Evolutionary conservation across 176 grass and related monocot species (phyloP), one percentile per base, ranked within the genome.

Genomic region (Zea mays): DNA sequence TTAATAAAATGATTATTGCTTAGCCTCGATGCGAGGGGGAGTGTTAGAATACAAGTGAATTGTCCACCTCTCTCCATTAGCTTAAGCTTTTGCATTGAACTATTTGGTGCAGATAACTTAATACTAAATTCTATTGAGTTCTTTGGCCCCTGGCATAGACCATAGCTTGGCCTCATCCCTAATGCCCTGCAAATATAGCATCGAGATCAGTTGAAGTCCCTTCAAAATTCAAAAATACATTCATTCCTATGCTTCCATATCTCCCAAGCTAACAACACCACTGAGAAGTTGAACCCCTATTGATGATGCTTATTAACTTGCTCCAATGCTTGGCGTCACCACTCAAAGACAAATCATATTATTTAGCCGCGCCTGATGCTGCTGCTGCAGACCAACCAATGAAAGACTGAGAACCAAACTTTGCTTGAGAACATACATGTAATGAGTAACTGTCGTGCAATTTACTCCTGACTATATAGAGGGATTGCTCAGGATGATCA

Each of bases 201-300:
- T 11, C 33, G 20, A 33, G 20, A 60, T 33, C 20, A 60, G 20
- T 20, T 60, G 57, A 60, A 5, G 21, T 4, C 58, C 57, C 58
- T 34, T 61, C 58, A 61, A 61, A 61, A 27, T 34, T 61, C 58
- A 61, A 61, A 61, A 27, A 61, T 34, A 34, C 58, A 61, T 61
- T 34, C 58, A 61, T 58, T 58, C n/a, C 8, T 58, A 10, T 58
- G 54, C 55, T 20, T 58, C 55, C 55, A 58, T 58, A 58, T 58
- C 8, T 56, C 7, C 20, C 20, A 34, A 61, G 21, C 58, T 21
- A 33, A 27, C 58, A 61, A 1, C 55, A 20, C 7, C n/a, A 58
- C n/a, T 58, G 6, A 54, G 16, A 2, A 56, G 17, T 56, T 56
- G 17, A 9, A 56, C 17, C 54, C 52, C 54, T 56, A 19, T 0